Evolutionary conservation across 2,329 filamentous ascomycete species (phyloP).

Genomic region (Gliomastix tumulicola): DNA sequence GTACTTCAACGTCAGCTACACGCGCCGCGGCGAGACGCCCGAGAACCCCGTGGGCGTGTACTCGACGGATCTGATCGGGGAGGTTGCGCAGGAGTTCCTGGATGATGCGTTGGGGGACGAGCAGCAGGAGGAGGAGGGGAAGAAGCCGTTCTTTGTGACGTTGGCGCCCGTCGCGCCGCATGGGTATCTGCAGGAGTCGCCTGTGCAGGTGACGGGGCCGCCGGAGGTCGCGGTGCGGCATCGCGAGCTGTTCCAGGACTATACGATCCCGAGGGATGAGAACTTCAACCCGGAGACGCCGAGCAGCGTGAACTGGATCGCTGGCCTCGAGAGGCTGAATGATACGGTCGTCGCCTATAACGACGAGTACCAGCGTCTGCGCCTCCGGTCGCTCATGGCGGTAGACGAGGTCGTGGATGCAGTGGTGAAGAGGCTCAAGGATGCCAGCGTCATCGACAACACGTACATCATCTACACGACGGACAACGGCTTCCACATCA

Average conservation of each 20-base stretch:
- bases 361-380: conserved; percentile 29
- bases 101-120: conserved; percentile 33
- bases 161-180: conserved; percentile 36
- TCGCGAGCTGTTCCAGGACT: conserved; percentile 49
- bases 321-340: conserved; percentile 22
- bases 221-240: conserved; percentile 40
- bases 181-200: not conserved
- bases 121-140: conserved; percentile 5
- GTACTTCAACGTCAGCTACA: conserved; percentile 59
- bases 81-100: conserved; percentile 43
- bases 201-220: conserved; percentile 9
- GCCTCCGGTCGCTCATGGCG: conserved; percentile 31
- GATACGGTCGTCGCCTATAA: conserved; percentile 21
- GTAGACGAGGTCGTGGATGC: conserved; percentile 36
- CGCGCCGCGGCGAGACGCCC: conserved; percentile 49
- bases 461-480: conserved; percentile 45
- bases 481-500: conserved; percentile 48
- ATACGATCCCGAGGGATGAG: conserved; percentile 51
- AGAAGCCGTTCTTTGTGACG: conserved; percentile 45
- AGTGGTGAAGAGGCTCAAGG: conserved; percentile 21
- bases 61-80: conserved; percentile 41
- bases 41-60: conserved; percentile 45
- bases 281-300: conserved; percentile 54
- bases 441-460: conserved; percentile 22
- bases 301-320: conserved; percentile 35